Evolutionary conservation across 2,329 filamentous ascomycete genomes (phyloP).

Genomic region (Venturiaceae sp.): DNA sequence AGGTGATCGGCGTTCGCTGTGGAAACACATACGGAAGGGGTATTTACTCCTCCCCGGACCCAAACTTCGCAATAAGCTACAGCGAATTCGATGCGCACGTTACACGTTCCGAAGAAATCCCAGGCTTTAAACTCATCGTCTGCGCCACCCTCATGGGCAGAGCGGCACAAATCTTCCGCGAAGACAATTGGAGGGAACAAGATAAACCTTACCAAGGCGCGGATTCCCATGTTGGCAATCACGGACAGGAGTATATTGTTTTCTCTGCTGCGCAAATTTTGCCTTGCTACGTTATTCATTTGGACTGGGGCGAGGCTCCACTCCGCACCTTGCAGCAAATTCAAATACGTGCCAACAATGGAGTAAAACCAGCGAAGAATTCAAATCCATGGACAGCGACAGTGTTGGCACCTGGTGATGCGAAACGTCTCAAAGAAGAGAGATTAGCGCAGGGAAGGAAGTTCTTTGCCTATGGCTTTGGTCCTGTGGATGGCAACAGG

Average conservation of each 20-base stretch:
- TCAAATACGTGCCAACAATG: not conserved
- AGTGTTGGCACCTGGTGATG: slow-evolving; percentile 24
- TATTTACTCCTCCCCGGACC: slow-evolving; percentile 35
- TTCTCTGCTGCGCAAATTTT: slow-evolving; percentile 13
- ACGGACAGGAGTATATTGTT: slow-evolving; percentile 9
- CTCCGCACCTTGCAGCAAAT: slow-evolving; percentile 3
- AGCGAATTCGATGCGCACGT: slow-evolving; percentile 11
- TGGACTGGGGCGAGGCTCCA: not conserved
- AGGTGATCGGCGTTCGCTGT: slow-evolving; percentile 19
- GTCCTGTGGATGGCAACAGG: slow-evolving; percentile 29
- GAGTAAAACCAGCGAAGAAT: not conserved
- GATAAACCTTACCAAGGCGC: not conserved
- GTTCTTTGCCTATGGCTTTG: slow-evolving; percentile 39
- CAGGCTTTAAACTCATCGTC: slow-evolving; percentile 32
- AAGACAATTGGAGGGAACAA: slow-evolving; percentile 20
- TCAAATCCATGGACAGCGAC: too few relatives aligned
- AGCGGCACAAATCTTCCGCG: slow-evolving; percentile 18
- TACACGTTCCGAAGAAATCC: slow-evolving; percentile 20
- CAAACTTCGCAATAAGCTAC: slow-evolving; percentile 30
- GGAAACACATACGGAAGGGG: slow-evolving; percentile 31
- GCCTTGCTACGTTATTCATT: slow-evolving; percentile 8
- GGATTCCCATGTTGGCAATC: slow-evolving; percentile 1
- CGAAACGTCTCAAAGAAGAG: slow-evolving; percentile 26
- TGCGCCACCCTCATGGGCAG: slow-evolving; percentile 39
- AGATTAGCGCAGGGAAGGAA: slow-evolving; percentile 32